Base-by-base conservation (phyloP, 1,284 basidiomycete genomes). In the Fomes fomentarius region DNA sequence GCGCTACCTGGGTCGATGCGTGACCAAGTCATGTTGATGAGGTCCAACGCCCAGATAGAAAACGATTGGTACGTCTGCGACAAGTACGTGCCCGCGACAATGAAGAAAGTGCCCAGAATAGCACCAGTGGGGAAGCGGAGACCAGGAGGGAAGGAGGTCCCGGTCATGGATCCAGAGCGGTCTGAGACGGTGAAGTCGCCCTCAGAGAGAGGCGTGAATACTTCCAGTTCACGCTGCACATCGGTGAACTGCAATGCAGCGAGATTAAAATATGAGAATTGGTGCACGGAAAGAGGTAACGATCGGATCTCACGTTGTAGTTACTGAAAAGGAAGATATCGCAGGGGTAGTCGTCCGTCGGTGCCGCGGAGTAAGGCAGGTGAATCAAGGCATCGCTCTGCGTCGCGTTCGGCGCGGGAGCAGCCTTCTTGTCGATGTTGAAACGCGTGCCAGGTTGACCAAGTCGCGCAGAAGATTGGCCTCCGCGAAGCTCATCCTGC, bases 111-210 rank as follows among this genome's bases (percentile, higher is more conserved):
- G 25, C 94, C 94, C 19, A 96, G 77, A 58, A 96, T 87, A 33
- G 92, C 91, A 19, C 94, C 95, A 0, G 93, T 91, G 8, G 95
- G 95, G 74, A 98, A 98, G 9, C 95, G 88, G 44, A 97, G 82
- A 14, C 95, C 95, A 0, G 94, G 95, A 25, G 95, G 95, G 60
- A 94, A 88, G 1, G 84, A 81, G 5, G 82, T 75, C 6, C 90
- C 87, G 15, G 81, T 81, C 84, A 92, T 93, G 22, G 86, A 76
- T 19, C 79, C 71, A n/a, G 92, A 94, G 19, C 85, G 82, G 69
- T 94, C 85, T 60, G 82, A 76, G 61, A 93, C 80, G 17, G 80
- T 79, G 68, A 89, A 90, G 62, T 87, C 84, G n/a, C 79, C 76
- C 60, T 84, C 81, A 0, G 90, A 87, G 21, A 85, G 76, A 0